Base-by-base conservation (phyloP, 208 protist species). In the Trypanosoma grayi region DNA sequence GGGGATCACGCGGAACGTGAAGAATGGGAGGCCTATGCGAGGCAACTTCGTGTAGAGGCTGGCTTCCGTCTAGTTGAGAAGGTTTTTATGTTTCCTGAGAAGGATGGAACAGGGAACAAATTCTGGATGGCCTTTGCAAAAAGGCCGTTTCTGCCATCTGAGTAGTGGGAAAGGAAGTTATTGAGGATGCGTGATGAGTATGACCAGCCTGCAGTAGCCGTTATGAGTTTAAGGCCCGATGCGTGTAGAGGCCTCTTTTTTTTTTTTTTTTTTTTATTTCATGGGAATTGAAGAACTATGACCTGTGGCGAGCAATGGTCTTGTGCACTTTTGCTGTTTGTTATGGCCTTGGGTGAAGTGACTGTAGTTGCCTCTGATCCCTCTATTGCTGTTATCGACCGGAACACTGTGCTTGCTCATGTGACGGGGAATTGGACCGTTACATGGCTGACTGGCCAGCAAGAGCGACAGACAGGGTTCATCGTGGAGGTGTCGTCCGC, bases 111-210 rank as follows among this genome's bases (percentile, higher is more conserved):
- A 6, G 70, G 70, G n/a, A 76, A 46, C 33, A 76, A 71, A 55
- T 76, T 76, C 33, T 76, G 70, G 70, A 58, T 76, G 55, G 20
- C 54, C 3, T 76, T 70, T 60, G 60, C 54, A 9, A 62, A 71
- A 50, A 39, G 60, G 25, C 28, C 59, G 0, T 71, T 76, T 47
- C 60, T 76, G 36, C 4, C 45, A 20, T 44, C 39, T 48, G 37
- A 34, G 33, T 70, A 63, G 45, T 16, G 61, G 33, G 2, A 53
- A 55, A 22, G 3, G 27, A 22, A 48, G 44, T 48, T n/a, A n/a
- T 48, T 5, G 25, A n/a, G n/a, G n/a, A n/a, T n/a, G n/a, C n/a
- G n/a, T n/a, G n/a, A n/a, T n/a, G 28, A 27, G 20, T 30, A 11
- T 30, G 27, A 25, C 2, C 28, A 2, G 2, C 5, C 44, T 2